phyloP scores from a whole-genome alignment of 202 grass and related monocot genomes.

The Eragrostis tef region DNA sequence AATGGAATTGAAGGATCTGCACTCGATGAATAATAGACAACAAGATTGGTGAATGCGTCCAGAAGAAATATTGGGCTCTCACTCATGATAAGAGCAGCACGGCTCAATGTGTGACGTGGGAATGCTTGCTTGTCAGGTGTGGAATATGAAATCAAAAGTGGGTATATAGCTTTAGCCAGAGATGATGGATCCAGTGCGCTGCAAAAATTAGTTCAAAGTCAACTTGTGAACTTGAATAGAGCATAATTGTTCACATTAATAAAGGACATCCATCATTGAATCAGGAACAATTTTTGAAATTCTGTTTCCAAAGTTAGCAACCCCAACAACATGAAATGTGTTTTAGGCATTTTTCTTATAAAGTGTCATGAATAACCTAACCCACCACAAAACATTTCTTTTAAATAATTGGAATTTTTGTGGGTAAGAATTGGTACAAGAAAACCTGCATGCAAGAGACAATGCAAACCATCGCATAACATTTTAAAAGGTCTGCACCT shows the following conservation, averaged over 20 bases:
- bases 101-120: conserved; percentile 83
- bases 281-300: neutral
- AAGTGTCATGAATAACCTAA: neutral
- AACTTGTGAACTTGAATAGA: conserved; percentile 22
- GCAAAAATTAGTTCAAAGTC: conserved; percentile 48
- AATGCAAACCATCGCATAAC: neutral
- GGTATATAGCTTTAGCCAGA: conserved; percentile 84
- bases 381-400: neutral
- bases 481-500: conserved; percentile 58
- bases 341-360: conserved; percentile 4
- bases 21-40: conserved; percentile 77
- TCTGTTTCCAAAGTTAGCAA: neutral
- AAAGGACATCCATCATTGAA: neutral
- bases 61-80: conserved; percentile 93
- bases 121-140: conserved; percentile 91
- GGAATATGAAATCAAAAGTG: conserved; percentile 70
- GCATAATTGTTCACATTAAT: neutral
- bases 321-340: conserved; percentile 14
- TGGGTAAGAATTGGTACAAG: neutral
- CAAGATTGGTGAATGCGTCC: conserved; percentile 84
- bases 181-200: conserved; percentile 78
- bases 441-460: conserved; percentile 17
- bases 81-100: conserved; percentile 85
- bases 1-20: conserved; percentile 82
- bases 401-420: neutral